Evolutionary conservation across 768 basidiomycete species (phyloP), one percentile per base, ranked within the genome.

Genomic region (Mycena olivaceomarginata): DNA sequence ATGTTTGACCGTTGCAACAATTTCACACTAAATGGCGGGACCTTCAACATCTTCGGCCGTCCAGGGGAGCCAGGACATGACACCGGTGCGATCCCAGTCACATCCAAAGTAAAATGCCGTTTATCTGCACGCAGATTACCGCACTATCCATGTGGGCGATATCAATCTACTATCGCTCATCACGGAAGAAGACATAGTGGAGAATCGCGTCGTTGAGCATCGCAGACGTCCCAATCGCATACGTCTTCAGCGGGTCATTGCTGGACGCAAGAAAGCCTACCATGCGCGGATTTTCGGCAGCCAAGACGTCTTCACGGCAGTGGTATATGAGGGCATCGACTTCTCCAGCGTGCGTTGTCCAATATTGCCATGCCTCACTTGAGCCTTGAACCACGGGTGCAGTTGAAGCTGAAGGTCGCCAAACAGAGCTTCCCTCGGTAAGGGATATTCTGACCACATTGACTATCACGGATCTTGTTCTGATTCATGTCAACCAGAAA

Each of bases 241-340:
- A 15, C 15, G 39, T 18, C 37, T 0, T 11, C 31, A 25, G 18
- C 60, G 13, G 8, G 60, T 40, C 39, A 31, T 40, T 1, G 40
- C 39, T 40, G 60, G 60, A 39, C 37, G 39, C 16, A 62, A 18
- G 39, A 39, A 41, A 40, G 31, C 22, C 5, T 62, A 62, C 31
- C 60, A 62, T 40, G 60, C 60, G 22, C 37, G 40, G 16, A 62
- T 62, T 20, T 62, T 62, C 40, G 39, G 60, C 16, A 62, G 60
- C 20, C 60, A 62, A 62, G 40, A 62, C 25, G 15, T 22, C 20
- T 62, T 62, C 60, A 62, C 60, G 13, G 16, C 31, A 10, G 37
- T 62, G 16, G 37, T 31, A 9, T 62, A 62, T 40, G 39, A 62
- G 5, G 39, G 15, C 12, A 12, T 18, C 7, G 20, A 41, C 40